A percentile compares a stretch with the other conserved stretches of the same genome.
phyloP scores from a whole-genome alignment of 768 basidiomycete genomes.

The Trametes maxima region DNA sequence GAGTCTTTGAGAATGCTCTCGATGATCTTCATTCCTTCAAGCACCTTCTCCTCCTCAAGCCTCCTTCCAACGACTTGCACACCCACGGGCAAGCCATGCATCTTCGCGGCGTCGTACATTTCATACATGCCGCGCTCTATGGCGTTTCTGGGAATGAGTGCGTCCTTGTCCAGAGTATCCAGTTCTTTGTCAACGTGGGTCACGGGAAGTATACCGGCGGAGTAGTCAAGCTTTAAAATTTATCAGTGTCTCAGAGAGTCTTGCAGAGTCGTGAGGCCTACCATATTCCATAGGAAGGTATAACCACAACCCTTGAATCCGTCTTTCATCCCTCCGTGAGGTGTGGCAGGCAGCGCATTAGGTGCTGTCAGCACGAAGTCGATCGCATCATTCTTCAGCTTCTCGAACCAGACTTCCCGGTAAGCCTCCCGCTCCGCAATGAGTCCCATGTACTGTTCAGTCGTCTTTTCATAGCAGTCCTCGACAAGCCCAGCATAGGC shows the following conservation, averaged over 20 bases:
- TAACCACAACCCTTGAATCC: slow-evolving; percentile 38
- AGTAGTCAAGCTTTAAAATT: slow-evolving; percentile 45
- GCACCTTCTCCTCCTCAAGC: slow-evolving; percentile 50
- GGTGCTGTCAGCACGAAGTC: slow-evolving; percentile 47
- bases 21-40: slow-evolving; percentile 49
- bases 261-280: slow-evolving; percentile 27
- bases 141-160: slow-evolving; percentile 36
- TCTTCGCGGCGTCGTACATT: slow-evolving; percentile 44
- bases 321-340: slow-evolving; percentile 37
- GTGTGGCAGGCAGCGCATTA: slow-evolving; percentile 43
- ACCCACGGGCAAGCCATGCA: slow-evolving; percentile 50
- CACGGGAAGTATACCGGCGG: slow-evolving; percentile 49
- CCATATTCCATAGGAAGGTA: slow-evolving; percentile 48
- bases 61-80: slow-evolving; percentile 48
- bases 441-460: slow-evolving; percentile 33
- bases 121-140: slow-evolving; percentile 43
- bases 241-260: no score
- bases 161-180: slow-evolving; percentile 34
- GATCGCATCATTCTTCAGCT: slow-evolving; percentile 27
- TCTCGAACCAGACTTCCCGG: slow-evolving; percentile 31
- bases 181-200: slow-evolving; percentile 40
- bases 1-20: slow-evolving; percentile 27
- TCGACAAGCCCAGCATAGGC: slow-evolving; percentile 30
- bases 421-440: slow-evolving; percentile 34
- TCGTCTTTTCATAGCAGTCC: slow-evolving; percentile 29